Evolutionary conservation across 2,329 filamentous ascomycete genomes (phyloP), one percentile per base, ranked within the genome.

Genomic region (Teratosphaeriaceae sp.): DNA sequence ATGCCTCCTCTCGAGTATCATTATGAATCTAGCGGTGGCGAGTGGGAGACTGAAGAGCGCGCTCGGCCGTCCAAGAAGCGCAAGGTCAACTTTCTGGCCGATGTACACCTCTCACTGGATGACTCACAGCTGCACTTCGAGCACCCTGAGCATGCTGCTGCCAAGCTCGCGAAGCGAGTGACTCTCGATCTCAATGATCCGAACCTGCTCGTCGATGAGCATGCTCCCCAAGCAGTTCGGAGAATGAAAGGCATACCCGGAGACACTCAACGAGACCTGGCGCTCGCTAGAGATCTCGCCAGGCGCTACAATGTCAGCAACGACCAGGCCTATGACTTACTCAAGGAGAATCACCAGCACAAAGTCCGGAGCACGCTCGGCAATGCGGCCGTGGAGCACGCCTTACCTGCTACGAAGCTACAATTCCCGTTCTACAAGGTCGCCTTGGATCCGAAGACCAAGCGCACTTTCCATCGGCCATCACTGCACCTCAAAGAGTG

Each of bases 341-440:
- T 98, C 34, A 97, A 97, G 66, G 88, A 95, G 65, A 97, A 96
- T 59, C 89, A 94, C 59, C 88, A 94, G 67, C 88, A 87, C 74
- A 97, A 95, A 66, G 86, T 98, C 48, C 82, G 92, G 53, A 92
- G 88, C 40, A 94, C 88, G 1, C 78, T 98, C 47, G 88, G 88
- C 35, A 90, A 89, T 59, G 80, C 95, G 49, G 82, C 85, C n/a
- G 82, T 98, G 31, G 92, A 98, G 63, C 92, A 98, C 68, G 89
- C 86, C 64, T 74, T 95, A 72, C 90, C 92, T 13, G 92, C 92
- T 9, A 73, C 90, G 58, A 89, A 90, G 59, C 71, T 98, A 30
- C 86, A 94, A 50, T 97, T 87, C 79, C 92, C 92, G 29, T 97
- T 95, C 72, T 98, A 97, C 71, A 87, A 86, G 59, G 88, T 92